A percentile compares a stretch with the other conserved stretches of the same genome.
Conservation (phyloP, 257 asterid genomes). For the Solanum sejunctum region DNA sequence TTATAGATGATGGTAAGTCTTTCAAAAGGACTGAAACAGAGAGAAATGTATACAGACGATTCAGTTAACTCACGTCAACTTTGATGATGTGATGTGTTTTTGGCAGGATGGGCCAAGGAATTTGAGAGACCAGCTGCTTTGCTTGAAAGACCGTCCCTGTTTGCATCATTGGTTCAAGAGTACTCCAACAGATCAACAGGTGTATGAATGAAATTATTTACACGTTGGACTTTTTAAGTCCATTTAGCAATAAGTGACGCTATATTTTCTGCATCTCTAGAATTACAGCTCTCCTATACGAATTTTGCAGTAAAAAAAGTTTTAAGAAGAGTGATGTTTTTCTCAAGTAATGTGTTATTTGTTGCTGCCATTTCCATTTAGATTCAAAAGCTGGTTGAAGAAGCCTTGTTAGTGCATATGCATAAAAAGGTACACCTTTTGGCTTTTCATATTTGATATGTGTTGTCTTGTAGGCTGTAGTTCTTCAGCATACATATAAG, state of each 20-base stretch:
- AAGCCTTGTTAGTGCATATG: no score
- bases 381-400: no score
- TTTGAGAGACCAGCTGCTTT: constrained; percentile 43
- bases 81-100: not conserved
- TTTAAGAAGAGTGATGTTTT: not conserved
- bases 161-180: constrained; percentile 59
- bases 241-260: not conserved
- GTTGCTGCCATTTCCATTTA: no score
- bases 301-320: not conserved
- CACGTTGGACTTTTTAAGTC: not conserved
- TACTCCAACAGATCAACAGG: constrained; percentile 49
- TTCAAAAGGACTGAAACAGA: not conserved
- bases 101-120: constrained; percentile 50
- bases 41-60: not conserved
- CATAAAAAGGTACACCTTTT: no score
- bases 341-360: no score
- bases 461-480: no score
- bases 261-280: not conserved
- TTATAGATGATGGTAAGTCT: constrained; percentile 53
- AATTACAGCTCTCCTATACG: not conserved
- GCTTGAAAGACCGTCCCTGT: constrained; percentile 39
- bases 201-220: constrained; percentile 1
- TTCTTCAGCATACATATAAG: no score
- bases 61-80: not conserved
- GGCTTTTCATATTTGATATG: no score